A percentile compares a stretch with the other conserved stretches of the same genome.
Evolutionary conservation across 169 alveolate genomes (phyloP).

Genomic region (Plasmodium cynomolgi): DNA sequence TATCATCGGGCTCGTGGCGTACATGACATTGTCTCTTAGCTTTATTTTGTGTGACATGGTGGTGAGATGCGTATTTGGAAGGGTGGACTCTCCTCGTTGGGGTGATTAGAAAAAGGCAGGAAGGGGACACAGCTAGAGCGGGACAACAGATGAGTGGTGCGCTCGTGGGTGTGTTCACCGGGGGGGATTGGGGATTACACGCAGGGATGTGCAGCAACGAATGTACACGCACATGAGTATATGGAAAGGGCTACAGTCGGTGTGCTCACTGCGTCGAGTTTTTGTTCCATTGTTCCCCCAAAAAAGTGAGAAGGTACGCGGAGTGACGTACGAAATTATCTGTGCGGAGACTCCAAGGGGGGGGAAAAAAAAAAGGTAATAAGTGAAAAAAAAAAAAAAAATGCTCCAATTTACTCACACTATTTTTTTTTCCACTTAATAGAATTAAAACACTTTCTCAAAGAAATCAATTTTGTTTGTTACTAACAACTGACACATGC

Average conservation of each 20-base stretch:
- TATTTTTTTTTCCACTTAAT: background rate
- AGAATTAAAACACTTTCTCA: background rate
- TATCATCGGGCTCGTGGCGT: conserved; percentile 25
- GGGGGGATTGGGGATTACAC: background rate
- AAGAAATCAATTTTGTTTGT: background rate
- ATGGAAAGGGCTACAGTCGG: background rate
- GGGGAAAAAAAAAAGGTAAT: background rate
- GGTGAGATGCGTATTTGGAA: background rate
- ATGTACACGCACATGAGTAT: background rate
- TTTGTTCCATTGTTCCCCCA: background rate
- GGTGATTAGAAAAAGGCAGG: background rate
- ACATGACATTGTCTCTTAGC: conserved; percentile 6
- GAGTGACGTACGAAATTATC: background rate
- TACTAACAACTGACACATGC: background rate
- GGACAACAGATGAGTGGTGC: background rate
- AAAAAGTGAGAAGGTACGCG: background rate
- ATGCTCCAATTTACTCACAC: background rate
- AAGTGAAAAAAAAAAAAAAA: background rate
- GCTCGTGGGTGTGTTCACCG: background rate
- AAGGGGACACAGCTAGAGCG: background rate
- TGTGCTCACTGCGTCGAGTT: background rate
- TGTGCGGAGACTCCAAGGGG: background rate
- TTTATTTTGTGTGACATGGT: conserved; percentile 8
- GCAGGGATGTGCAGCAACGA: background rate
- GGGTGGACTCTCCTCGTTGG: background rate